Conservation (phyloP, 176 grass and related monocot species). For the Eleusine coracana region DNA sequence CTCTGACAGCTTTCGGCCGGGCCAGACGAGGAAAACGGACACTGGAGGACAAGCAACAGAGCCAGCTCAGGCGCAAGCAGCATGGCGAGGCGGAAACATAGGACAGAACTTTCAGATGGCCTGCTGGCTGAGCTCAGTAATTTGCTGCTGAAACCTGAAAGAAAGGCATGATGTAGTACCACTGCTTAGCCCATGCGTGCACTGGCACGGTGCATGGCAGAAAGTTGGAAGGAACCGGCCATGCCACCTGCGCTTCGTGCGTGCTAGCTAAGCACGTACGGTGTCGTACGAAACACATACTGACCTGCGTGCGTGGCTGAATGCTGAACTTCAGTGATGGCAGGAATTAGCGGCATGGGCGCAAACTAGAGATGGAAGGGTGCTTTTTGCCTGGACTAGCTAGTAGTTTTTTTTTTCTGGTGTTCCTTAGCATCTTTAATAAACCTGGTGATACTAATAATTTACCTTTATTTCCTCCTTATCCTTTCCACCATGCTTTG, state of each 20-base stretch:
- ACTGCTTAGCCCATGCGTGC: not conserved
- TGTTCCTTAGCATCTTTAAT: too few species aligned
- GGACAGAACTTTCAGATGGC: not conserved
- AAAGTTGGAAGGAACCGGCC: constrained; percentile 7
- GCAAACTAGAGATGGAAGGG: not conserved
- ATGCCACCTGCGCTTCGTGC: not conserved
- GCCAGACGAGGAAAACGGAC: not conserved
- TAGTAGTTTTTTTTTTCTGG: not conserved
- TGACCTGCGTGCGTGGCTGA: not conserved
- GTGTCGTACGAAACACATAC: not conserved
- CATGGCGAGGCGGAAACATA: not conserved
- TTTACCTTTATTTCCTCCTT: not conserved
- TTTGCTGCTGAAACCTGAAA: not conserved
- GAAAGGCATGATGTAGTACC: not conserved
- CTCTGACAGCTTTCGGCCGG: not conserved
- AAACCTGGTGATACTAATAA: too few species aligned
- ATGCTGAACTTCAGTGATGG: not conserved
- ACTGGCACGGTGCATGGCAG: not conserved
- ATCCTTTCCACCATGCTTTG: not conserved
- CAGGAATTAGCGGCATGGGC: not conserved
- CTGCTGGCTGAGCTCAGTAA: too few species aligned
- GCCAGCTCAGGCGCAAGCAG: not conserved
- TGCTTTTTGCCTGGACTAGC: not conserved
- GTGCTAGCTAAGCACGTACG: constrained; percentile 24
- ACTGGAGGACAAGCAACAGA: not conserved